Percentiles rank a stretch among this genome's conserved stretches.
phyloP scores from a whole-genome alignment of 345 rosid genomes.

The Brassica incana region DNA sequence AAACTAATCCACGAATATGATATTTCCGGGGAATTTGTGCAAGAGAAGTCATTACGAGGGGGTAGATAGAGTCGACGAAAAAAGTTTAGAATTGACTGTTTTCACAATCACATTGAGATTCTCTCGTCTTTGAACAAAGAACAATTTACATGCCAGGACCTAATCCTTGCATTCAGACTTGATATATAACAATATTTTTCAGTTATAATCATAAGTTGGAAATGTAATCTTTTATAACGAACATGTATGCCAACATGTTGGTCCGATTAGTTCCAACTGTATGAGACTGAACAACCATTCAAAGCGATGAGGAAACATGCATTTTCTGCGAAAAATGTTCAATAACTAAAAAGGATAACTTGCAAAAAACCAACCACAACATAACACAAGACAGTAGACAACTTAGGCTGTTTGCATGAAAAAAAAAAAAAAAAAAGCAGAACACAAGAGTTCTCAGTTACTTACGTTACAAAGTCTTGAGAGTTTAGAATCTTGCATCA shows the following conservation, averaged over 20 bases:
- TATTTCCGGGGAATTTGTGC: background rate
- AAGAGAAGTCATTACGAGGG: background rate
- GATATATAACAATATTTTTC: background rate
- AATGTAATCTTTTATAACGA: background rate
- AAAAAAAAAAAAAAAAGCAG: constrained; percentile 9
- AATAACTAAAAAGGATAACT: background rate
- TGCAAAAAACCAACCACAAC: no score
- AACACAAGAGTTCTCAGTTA: background rate
- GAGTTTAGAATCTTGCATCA: no score
- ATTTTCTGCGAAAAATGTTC: background rate
- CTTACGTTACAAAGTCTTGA: no score
- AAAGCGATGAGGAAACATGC: background rate
- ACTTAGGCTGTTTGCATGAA: constrained; percentile 15
- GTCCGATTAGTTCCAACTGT: background rate
- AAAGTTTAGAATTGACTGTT: background rate
- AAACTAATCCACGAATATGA: background rate
- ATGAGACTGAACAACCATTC: background rate
- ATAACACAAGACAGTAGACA: background rate
- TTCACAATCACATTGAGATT: background rate
- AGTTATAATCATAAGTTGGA: background rate
- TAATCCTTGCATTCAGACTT: background rate
- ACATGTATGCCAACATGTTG: background rate
- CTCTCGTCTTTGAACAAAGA: background rate
- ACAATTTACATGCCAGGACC: background rate
- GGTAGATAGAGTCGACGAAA: background rate